Evolutionary conservation across 306 rosid genomes (phyloP), one percentile per base, ranked within the genome.

Genomic region (Corylus avellana): DNA sequence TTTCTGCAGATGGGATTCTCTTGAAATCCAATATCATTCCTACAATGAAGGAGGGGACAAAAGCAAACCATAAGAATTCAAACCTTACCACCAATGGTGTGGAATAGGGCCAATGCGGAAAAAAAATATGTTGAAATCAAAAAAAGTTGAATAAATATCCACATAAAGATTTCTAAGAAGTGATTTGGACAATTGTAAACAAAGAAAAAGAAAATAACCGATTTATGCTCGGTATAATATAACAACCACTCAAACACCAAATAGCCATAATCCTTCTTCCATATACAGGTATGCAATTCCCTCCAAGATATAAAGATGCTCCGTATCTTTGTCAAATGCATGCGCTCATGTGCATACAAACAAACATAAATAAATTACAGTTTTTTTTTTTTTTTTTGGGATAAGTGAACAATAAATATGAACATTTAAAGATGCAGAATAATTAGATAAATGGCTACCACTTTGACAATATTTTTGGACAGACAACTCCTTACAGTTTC

Each of bases 11-110:
- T 4, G 55, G 9, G 85, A 29, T 44, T 74, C 47, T 37, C 69
- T 74, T 72, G 86, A 73, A 92, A 90, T 12, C 97, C 87, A 63
- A 86, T 79, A 76, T 91, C 90, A 63, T 85, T 92, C 87, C 98
- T 89, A 68, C 61, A 64, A 69, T 69, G 35, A 77, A 80, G 57
- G 42, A 61, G 37, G 9, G 3, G 4, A 4, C 42, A 42, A 44
- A 39, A 13, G 4, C 13, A 35, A 48, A 44, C 35, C 9, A 42
- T 42, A 46, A 72, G 59, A 56, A 39, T 1, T 0, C 1, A 53
- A 59, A 29, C 37, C 47, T 64, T 44, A 20, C 18, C 29, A 57
- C 12, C 78, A 13, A 75, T 17, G 35, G 78, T 42, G 4, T 61
- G 7, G 7, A 32, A 27, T 42, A 77, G 35, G 53, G 74, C 32